Evolutionary conservation across 768 basidiomycete genomes (phyloP), one percentile per base, ranked within the genome.

Genomic region (Cystobasidium ongulense): DNA sequence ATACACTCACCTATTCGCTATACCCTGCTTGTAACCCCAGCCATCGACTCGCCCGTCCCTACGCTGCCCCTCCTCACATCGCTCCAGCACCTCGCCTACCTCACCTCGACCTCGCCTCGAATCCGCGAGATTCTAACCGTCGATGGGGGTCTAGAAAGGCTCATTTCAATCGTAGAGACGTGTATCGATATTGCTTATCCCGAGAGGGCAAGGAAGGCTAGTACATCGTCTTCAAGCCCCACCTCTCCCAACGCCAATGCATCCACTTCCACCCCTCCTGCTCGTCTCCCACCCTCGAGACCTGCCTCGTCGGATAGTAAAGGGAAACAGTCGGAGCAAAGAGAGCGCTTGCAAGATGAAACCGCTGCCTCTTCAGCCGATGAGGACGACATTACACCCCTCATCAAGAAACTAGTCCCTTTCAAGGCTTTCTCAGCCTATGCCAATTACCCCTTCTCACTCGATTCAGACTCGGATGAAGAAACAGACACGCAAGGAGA

Each of bases 51-150:
- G 10, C 79, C 82, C 17, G 77, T 83, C 7, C 80, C 86, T 0
- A 84, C 86, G 18, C 83, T 88, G 52, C 90, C 88, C 18, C 84
- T 92, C 50, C 88, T 94, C 84, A 96, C 96, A 83, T 97, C 94
- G 46, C 88, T 97, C 65, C 92, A 91, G 35, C 92, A 96, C 83
- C 89, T 97, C 71, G 90, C 90, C 63, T 94, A 96, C 82, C 89
- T 99, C 76, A 98, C 95, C 8, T 92, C 92, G 0, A 97, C 96
- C 5, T 96, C 94, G 0, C 94, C 96, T 1, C 88, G 93, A 68
- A 98, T 99, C 82, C 89, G 95, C 73, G 96, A 99, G 82, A 97
- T 96, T 78, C 90, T 99, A 86, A 95, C 93, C 33, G 88, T 90
- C 86, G 95, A 98, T 79, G 96, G 96, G 59, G 96, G 96, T 0